A percentile compares a stretch with the other conserved stretches of the same genome.
These are phyloP conservation scores for Urtica urens DNA, from an alignment of 306 rosid species.

Conservation along the genomic window DNA sequence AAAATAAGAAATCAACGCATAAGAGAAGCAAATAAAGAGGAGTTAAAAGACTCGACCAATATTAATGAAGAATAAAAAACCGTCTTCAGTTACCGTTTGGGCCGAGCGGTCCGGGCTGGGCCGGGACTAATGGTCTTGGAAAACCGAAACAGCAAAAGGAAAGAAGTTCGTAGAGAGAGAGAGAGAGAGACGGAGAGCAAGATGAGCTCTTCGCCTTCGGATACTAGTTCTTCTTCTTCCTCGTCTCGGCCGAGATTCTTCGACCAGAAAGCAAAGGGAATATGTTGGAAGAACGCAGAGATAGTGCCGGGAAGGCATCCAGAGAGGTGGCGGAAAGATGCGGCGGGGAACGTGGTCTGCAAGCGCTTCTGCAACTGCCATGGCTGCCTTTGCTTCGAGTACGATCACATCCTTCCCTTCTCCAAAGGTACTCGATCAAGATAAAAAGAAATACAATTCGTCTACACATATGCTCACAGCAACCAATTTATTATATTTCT, in stretches of 20 bases:
- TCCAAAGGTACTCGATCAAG: too few species aligned
- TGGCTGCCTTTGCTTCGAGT: slow-evolving; percentile 93
- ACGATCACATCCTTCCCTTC: slow-evolving; percentile 77
- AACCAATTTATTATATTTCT: too few species aligned
- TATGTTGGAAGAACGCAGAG: slow-evolving; percentile 67
- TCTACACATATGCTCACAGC: too few species aligned
- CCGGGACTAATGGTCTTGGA: background rate
- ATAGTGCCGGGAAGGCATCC: slow-evolving; percentile 78
- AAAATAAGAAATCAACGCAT: too few species aligned
- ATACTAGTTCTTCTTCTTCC: slow-evolving; percentile 26
- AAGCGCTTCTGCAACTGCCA: slow-evolving; percentile 81
- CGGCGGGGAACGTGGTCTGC: slow-evolving; percentile 83
- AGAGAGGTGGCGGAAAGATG: slow-evolving; percentile 90
- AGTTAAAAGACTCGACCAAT: too few species aligned
- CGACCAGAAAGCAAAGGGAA: slow-evolving; percentile 48
- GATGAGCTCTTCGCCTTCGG: slow-evolving; percentile 44
- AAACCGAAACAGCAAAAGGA: too few species aligned
- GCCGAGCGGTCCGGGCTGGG: too few species aligned
- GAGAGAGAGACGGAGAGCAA: slow-evolving; percentile 1
- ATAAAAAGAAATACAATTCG: too few species aligned
- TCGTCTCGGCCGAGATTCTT: slow-evolving; percentile 58
- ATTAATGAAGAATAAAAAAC: too few species aligned
- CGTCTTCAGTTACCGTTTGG: too few species aligned
- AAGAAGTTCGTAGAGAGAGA: background rate
- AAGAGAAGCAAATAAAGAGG: too few species aligned